phyloP scores from a whole-genome alignment of 495 filamentous ascomycete genomes.

The Xylaria scruposa region DNA sequence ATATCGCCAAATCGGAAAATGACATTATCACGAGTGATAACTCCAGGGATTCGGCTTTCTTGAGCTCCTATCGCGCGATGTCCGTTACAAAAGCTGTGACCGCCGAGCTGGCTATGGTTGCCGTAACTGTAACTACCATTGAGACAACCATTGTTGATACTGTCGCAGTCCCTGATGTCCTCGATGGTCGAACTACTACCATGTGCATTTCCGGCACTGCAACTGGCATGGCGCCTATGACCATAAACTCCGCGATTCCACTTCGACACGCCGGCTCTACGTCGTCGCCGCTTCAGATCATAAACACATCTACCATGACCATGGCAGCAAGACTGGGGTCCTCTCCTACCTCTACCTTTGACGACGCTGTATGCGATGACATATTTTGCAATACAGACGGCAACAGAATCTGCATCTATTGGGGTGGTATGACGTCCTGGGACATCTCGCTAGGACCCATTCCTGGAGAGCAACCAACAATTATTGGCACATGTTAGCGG shows the following conservation, averaged over 20 bases:
- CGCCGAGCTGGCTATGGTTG: neutral
- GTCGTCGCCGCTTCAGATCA: neutral
- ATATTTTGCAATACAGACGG: conserved; percentile 34
- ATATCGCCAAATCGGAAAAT: neutral
- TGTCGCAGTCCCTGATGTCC: neutral
- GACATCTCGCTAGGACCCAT: conserved; percentile 37
- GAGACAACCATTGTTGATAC: conserved; percentile 11
- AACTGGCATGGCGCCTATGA: neutral
- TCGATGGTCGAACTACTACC: neutral
- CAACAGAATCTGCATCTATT: conserved; percentile 36
- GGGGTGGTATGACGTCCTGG: conserved; percentile 41
- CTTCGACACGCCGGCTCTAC: conserved; percentile 4
- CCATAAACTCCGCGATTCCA: neutral
- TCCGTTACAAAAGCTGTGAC: neutral
- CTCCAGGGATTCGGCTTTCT: neutral
- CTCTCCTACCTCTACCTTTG: conserved; percentile 19
- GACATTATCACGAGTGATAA: neutral
- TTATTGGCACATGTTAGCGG: conserved; percentile 35
- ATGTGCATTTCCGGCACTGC: too few species aligned
- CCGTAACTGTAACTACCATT: conserved; percentile 1
- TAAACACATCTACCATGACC: conserved; percentile 12
- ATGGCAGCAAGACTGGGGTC: neutral
- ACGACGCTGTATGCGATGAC: conserved; percentile 34
- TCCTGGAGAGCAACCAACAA: conserved; percentile 37
- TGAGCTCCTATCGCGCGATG: neutral